Conservation (phyloP, 2,329 filamentous ascomycete species). For the Cytospora piceicola region DNA sequence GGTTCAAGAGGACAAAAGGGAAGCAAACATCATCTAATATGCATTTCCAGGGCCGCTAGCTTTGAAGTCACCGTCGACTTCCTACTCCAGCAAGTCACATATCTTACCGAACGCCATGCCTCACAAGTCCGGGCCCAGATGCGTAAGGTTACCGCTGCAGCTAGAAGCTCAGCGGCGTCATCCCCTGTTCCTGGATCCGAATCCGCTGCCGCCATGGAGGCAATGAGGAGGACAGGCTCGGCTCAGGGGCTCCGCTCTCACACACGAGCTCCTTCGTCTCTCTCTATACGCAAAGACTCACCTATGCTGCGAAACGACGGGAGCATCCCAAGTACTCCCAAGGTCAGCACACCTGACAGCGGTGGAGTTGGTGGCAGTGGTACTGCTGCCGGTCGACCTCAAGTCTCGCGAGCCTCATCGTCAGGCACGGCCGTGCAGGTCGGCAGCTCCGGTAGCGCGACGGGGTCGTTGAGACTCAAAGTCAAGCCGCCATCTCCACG, state of each 20-base stretch:
- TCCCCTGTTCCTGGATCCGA: conserved; percentile 61
- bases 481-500: conserved; percentile 32
- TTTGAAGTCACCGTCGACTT: conserved; percentile 90
- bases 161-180: conserved; percentile 57
- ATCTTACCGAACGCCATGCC: conserved; percentile 88
- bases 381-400: conserved; percentile 47
- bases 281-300: conserved; percentile 63
- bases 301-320: conserved; percentile 54
- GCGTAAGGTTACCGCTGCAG: conserved; percentile 66
- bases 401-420: conserved; percentile 53
- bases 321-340: conserved; percentile 48
- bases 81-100: conserved; percentile 89
- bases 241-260: conserved; percentile 37
- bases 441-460: conserved; percentile 21
- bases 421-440: conserved; percentile 46
- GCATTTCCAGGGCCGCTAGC: conserved; percentile 61
- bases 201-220: conserved; percentile 45
- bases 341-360: conserved; percentile 37
- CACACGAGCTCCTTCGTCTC: conserved; percentile 53
- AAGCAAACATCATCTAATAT: conserved; percentile 2
- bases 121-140: conserved; percentile 90
- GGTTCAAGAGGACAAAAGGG: not conserved
- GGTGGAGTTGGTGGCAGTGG: not conserved
- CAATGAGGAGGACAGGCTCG: conserved; percentile 57
- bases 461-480: conserved; percentile 28